Base-by-base conservation (phyloP, 208 protist species). In the Crithidia thermophila region DNA sequence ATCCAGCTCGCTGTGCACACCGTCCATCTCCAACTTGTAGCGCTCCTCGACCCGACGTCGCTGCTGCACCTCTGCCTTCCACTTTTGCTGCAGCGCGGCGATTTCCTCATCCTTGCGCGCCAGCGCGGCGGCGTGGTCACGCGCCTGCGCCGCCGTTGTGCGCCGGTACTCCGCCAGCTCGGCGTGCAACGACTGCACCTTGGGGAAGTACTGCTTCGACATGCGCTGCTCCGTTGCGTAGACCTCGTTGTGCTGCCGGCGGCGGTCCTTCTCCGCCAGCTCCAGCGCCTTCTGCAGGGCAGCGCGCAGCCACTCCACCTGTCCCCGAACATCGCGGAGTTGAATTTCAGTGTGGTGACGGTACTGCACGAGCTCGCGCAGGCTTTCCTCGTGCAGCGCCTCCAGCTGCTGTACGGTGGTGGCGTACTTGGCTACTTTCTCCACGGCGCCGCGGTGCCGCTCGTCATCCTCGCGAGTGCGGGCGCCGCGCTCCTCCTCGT, bases 1-100 rank as follows among this genome's bases (percentile, higher is more conserved):
- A 53, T 84, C 79, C 42, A 92, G 72, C 61, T 94, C 85, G 36
- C 80, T 94, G 42, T 77, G 73, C 20, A 91, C 82, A n/a, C 89
- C 89, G 1, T 80, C 62, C 73, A 81, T 70, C 75, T 87, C 89
- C 14, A 94, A 65, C 45, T 57, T 64, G 42, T 86, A 77, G 4
- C 86, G 77, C 77, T 82, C 71, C 72, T 86, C 84, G 2, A 69
- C 60, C 5, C 82, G 77, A 20, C 45, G 31, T 7, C 69, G 62
- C 36, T 72, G 71, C 25, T 16, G 33, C 46, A 28, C 50, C 56
- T 83, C 74, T 4, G 30, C 36, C 39, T 74, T 77, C 28, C 79
- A 42, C 51, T 56, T 39, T 63, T 67, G 66, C 51, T 68, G 65
- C 57, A 75, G 49, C 8, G 51, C 56, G 9, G 6, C 52, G n/a